Evolutionary conservation across 1,139 yeast genomes (phyloP), one percentile per base, ranked within the genome.

Genomic region (Hanseniaspora uvarum): DNA sequence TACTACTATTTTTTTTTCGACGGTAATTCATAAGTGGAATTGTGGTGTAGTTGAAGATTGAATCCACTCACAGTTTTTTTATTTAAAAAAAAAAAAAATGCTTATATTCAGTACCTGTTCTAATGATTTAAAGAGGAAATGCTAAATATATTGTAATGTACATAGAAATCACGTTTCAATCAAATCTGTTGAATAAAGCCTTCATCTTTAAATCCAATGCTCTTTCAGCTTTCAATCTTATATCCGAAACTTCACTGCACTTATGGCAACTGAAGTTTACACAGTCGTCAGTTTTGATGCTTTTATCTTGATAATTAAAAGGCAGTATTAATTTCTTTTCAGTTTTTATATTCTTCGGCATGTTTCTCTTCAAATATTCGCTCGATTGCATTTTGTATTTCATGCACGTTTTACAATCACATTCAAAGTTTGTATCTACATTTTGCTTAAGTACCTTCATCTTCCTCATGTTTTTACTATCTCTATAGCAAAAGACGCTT

Each of bases 361-460:
- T n/a, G 16, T 30, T 10, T 24, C 23, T 33, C 14, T 45, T 34
- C 23, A 45, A 24, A 34, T 45, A 45, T 6, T 10, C 40, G 4
- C 10, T 10, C 11, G 52, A 48, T 11, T 31, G 46, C 34, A 24
- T 39, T 12, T 40, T 24, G 5, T 23, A 16, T n/a, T 30, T 40
- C 18, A 24, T 19, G 19, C 53, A 49, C 5, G 53, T 49, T 28
- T 43, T 49, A 30, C 53, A 49, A 5, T 8, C 14, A n/a, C 53
- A 49, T 4, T 41, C 47, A 36, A 49, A 49, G n/a, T 49, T 49
- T n/a, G 53, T 49, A 10, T 41, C 19, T 5, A 49, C 31, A 12
- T 31, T 49, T 21, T 16, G 5, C 14, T 24, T n/a, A 8, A 34
- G 16, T 1, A 49, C 21, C 26, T 41, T 49, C 19, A 41, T 33